Conservation (phyloP, 805 yeast genomes). For the Candida silvicultrix region DNA sequence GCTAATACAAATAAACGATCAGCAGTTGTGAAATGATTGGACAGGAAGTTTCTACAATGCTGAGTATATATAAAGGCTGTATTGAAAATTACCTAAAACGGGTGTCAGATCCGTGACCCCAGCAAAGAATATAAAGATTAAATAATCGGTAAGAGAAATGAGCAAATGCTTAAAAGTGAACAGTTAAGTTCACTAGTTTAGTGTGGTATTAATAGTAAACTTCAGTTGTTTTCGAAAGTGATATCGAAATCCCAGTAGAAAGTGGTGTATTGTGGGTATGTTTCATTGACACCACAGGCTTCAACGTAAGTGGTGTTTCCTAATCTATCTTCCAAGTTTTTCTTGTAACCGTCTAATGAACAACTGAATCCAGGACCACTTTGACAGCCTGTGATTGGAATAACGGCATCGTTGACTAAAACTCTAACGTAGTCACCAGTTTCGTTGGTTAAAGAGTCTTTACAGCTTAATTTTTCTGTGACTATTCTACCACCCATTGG, state of each 20-base stretch:
- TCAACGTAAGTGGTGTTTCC: conserved; percentile 23
- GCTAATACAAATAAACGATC: no score
- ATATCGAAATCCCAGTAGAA: conserved; percentile 19
- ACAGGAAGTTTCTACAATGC: no score
- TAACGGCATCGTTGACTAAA: conserved; percentile 47
- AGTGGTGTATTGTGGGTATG: conserved; percentile 12
- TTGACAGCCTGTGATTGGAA: conserved; percentile 41
- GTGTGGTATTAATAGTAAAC: not conserved
- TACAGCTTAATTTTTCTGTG: conserved; percentile 42
- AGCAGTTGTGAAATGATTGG: no score
- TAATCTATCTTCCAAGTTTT: conserved; percentile 25
- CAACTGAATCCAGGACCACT: conserved; percentile 51
- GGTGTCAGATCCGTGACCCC: not conserved
- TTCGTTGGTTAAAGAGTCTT: conserved; percentile 23
- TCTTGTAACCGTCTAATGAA: conserved; percentile 28
- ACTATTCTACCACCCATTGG: conserved; percentile 55
- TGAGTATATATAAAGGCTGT: no score
- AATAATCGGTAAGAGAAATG: no score
- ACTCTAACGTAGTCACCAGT: conserved; percentile 36
- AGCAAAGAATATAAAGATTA: no score
- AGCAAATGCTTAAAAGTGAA: no score
- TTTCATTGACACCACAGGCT: conserved; percentile 24
- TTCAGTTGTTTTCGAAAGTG: conserved; percentile 14
- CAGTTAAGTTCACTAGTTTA: no score
- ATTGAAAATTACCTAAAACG: not conserved